Percentiles rank a stretch among this genome's conserved stretches.
Conservation (phyloP, 2,329 filamentous ascomycete genomes). For the Trichoderma sp. region DNA sequence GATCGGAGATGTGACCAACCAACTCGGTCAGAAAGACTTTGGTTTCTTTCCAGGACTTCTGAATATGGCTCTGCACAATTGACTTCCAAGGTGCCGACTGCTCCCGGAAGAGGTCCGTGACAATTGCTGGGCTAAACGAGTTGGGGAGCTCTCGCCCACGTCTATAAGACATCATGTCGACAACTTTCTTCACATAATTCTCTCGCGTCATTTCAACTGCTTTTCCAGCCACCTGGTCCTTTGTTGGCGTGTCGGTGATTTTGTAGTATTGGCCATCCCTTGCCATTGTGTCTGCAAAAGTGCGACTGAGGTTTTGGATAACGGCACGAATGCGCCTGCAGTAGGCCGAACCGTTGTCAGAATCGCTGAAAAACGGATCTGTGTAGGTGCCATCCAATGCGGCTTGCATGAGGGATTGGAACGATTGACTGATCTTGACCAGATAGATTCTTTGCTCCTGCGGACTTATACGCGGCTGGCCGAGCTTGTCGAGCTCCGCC, state of each 20-base stretch:
- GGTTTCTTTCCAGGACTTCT: conserved; percentile 26
- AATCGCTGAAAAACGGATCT: conserved; percentile 51
- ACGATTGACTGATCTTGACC: conserved; percentile 46
- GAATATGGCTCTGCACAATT: conserved; percentile 40
- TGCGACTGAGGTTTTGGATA: conserved; percentile 51
- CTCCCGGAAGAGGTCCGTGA: conserved; percentile 60
- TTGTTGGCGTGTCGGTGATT: background rate
- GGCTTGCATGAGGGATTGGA: conserved; percentile 47
- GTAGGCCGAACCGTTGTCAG: conserved; percentile 37
- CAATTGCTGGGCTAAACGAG: conserved; percentile 60
- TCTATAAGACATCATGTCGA: conserved; percentile 29
- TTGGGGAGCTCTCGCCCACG: conserved; percentile 58
- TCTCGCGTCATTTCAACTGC: conserved; percentile 19
- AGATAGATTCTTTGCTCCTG: conserved; percentile 53
- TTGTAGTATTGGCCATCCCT: conserved; percentile 41
- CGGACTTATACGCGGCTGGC: conserved; percentile 47
- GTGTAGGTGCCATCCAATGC: conserved; percentile 56
- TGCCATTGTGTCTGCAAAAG: conserved; percentile 50
- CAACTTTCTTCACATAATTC: conserved; percentile 31
- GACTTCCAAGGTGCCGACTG: conserved; percentile 58
- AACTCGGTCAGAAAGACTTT: conserved; percentile 20
- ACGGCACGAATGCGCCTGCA: conserved; percentile 54
- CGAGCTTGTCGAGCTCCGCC: conserved; percentile 48
- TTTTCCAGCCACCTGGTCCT: background rate
- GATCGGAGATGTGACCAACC: conserved; percentile 26